Base-by-base conservation (phyloP, 306 rosid genomes). In the Inga laurina region DNA sequence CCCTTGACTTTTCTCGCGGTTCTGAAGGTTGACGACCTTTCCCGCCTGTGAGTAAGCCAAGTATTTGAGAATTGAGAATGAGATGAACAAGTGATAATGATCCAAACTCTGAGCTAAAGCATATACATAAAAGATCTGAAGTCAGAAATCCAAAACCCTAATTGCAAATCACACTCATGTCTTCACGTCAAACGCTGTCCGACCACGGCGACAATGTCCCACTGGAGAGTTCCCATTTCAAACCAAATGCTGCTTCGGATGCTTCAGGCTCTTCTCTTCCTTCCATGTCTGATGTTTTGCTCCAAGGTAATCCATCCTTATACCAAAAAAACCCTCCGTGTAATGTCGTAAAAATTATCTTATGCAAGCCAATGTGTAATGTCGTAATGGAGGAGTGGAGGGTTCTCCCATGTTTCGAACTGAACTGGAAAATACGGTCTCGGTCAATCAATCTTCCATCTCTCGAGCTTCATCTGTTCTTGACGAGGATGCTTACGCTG, bases 401-500 rank as follows among this genome's bases (percentile, higher is more conserved):
- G 51, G 48, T 22, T 35, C 83, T 66, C 87, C 91, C 41, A 75
- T 75, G 90, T 91, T 91, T 54, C 84, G 72, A 32, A 91, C 86
- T 32, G 92, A 89, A 30, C 74, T 79, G 9, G 89, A 92, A 35
- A 80, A 85, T 83, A 71, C 85, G 8, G 88, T 89, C 52, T 37
- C 84, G 5, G 78, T 91, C 45, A 89, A 79, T 52, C 89, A 82
- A 56, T 86, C 94, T 59, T 91, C 94, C 3, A 62, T 89, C 6
- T 83, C 85, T 0, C 88, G 84, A 73, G 91, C 94, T 8, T 70
- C 85, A 16, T 84, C 91, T 11, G 76, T 91, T 71, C 90, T 89
- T 2, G 79, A 82, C 21, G 77, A 72, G 10, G 86, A 84, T 27
- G 74, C 79, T 22, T 76, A 78, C 27, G 46, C 65, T 14, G 85